Evolutionary conservation across 202 grass and related monocot genomes (phyloP).

Genomic region (Saccharum hybrid): DNA sequence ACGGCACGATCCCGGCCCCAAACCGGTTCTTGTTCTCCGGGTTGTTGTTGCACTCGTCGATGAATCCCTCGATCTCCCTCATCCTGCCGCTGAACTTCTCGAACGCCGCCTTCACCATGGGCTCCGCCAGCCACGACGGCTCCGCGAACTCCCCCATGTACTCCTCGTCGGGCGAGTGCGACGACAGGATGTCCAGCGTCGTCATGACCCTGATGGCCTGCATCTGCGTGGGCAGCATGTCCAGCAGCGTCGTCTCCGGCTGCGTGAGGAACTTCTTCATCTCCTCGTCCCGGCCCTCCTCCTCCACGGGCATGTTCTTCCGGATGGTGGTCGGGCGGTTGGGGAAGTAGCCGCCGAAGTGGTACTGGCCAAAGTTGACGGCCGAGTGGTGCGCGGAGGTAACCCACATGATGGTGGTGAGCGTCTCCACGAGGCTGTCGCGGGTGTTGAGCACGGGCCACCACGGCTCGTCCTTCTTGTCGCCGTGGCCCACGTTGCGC

Average conservation of each 20-base stretch:
- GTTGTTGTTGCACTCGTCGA: slow-evolving; percentile 71
- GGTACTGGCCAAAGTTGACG: slow-evolving; percentile 96
- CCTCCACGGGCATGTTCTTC: slow-evolving; percentile 82
- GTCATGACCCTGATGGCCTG: slow-evolving; percentile 76
- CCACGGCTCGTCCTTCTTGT: slow-evolving; percentile 73
- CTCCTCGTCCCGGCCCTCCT: slow-evolving; percentile 49
- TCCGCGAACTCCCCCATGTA: slow-evolving; percentile 71
- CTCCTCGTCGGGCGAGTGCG: slow-evolving; percentile 93
- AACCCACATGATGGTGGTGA: slow-evolving; percentile 88
- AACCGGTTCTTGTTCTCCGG: slow-evolving; percentile 62
- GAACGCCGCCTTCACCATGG: slow-evolving; percentile 67
- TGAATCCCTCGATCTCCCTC: slow-evolving; percentile 75
- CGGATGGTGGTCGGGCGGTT: slow-evolving; percentile 76
- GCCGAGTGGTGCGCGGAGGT: slow-evolving; percentile 84
- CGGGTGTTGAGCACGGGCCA: slow-evolving; percentile 64
- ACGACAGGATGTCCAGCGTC: slow-evolving; percentile 77
- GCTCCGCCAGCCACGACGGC: slow-evolving; percentile 62
- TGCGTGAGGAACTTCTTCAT: slow-evolving; percentile 51
- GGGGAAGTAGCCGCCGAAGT: slow-evolving; percentile 86
- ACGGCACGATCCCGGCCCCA: slow-evolving; percentile 83
- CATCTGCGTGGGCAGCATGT: slow-evolving; percentile 64
- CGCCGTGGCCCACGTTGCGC: slow-evolving; percentile 73
- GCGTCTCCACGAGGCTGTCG: slow-evolving; percentile 52
- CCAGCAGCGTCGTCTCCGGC: slow-evolving; percentile 65
- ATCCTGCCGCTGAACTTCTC: slow-evolving; percentile 75